A percentile compares a stretch with the other conserved stretches of the same genome.
phyloP scores from a whole-genome alignment of 2,329 filamentous ascomycete genomes.

The Alternaria sp. region DNA sequence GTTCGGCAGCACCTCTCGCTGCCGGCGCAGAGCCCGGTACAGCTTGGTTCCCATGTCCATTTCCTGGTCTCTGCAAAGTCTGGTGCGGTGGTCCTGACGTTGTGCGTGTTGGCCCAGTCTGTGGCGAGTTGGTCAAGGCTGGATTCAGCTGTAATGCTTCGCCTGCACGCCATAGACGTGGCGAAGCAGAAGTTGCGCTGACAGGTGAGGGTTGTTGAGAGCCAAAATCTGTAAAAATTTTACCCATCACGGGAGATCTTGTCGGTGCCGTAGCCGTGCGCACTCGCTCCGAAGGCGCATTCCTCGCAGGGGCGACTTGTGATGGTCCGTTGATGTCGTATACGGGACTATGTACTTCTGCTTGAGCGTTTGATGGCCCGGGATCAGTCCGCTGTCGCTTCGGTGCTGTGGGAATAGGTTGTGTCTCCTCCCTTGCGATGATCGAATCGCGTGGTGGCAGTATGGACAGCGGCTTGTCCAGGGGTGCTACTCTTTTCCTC shows the following conservation, averaged over 20 bases:
- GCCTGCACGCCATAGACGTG: background rate
- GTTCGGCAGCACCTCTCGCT: background rate
- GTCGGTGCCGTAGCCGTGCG: background rate
- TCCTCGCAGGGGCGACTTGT: background rate
- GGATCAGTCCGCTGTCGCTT: constrained; percentile 27
- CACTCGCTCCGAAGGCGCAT: background rate
- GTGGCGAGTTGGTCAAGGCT: background rate
- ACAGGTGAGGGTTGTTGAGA: background rate
- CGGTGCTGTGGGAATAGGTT: background rate
- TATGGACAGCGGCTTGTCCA: background rate
- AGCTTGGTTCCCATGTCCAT: background rate
- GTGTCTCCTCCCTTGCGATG: background rate
- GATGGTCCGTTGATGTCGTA: background rate
- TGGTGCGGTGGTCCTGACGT: background rate
- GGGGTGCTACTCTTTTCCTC: background rate
- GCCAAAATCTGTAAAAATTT: background rate
- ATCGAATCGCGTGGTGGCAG: background rate
- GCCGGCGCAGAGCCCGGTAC: background rate
- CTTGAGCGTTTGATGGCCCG: background rate
- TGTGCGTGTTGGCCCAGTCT: background rate
- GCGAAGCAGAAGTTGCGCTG: background rate
- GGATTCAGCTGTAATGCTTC: background rate
- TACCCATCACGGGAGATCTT: background rate
- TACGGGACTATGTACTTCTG: background rate
- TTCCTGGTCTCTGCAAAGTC: background rate